These are phyloP conservation scores for Talaromyces sp. DNA, from an alignment of 2,329 filamentous ascomycete species.

Conservation along the genomic window DNA sequence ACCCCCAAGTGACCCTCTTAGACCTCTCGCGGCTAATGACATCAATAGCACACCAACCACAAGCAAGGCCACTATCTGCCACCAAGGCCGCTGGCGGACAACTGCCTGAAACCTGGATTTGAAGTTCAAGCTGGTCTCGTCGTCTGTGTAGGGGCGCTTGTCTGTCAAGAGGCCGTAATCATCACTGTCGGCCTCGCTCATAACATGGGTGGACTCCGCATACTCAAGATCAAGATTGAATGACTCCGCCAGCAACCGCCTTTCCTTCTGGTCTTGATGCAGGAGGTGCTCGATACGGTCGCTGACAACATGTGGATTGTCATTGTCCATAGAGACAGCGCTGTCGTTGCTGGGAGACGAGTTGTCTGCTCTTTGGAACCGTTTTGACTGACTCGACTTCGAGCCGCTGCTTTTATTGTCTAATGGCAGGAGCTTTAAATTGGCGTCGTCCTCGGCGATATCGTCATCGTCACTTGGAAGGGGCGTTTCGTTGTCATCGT, in stretches of 20 bases:
- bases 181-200: constrained; percentile 23
- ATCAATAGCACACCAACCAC: constrained; percentile 18
- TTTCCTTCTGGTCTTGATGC: constrained; percentile 8
- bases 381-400: background rate
- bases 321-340: background rate
- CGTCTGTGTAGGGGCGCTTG: constrained; percentile 5
- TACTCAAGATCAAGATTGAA: constrained; percentile 25
- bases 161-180: constrained; percentile 19
- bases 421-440: constrained; percentile 20
- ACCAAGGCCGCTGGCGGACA: constrained; percentile 20
- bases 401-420: background rate
- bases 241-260: constrained; percentile 13
- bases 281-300: constrained; percentile 22
- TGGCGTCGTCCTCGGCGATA: constrained; percentile 8
- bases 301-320: constrained; percentile 17
- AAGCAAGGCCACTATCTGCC: constrained; percentile 17
- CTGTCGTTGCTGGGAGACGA: background rate
- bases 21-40: constrained; percentile 18
- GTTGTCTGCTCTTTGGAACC: background rate
- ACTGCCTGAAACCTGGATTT: constrained; percentile 1
- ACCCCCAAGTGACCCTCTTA: constrained; percentile 8
- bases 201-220: constrained; percentile 11
- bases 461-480: background rate
- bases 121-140: background rate
- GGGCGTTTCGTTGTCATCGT: background rate